These are phyloP conservation scores for Colletotrichum noveboracense DNA, from an alignment of 2,329 filamentous ascomycete genomes.

Conservation along the genomic window DNA sequence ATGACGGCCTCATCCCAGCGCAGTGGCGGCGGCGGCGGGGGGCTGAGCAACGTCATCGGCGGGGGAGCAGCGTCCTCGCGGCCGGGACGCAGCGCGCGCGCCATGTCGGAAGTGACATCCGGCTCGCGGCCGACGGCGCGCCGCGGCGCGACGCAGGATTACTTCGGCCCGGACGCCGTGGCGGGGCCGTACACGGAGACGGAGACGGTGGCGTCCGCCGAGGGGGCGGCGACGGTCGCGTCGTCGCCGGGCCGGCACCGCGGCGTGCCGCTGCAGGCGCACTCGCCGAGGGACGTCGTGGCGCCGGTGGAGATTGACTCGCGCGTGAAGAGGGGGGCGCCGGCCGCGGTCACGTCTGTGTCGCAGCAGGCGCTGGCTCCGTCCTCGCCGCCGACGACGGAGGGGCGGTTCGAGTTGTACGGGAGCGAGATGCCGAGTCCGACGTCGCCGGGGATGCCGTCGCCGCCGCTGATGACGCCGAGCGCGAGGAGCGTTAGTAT, in stretches of 20 bases:
- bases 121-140: constrained; percentile 29
- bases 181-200: constrained; percentile 52
- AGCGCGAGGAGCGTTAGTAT: neutral
- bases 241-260: constrained; percentile 34
- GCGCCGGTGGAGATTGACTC: constrained; percentile 61
- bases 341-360: neutral
- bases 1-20: neutral
- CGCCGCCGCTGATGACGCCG: constrained; percentile 6
- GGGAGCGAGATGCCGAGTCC: constrained; percentile 35
- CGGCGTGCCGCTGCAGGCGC: constrained; percentile 48
- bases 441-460: constrained; percentile 7
- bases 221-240: neutral
- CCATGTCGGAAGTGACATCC: constrained; percentile 38
- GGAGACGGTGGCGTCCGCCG: constrained; percentile 5
- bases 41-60: too few relatives aligned
- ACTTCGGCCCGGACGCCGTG: constrained; percentile 49
- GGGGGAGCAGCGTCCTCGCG: neutral
- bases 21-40: neutral
- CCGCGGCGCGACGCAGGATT: constrained; percentile 41
- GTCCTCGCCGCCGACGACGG: constrained; percentile 27
- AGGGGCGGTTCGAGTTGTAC: constrained; percentile 49
- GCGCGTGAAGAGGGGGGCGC: neutral
- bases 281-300: constrained; percentile 54
- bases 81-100: constrained; percentile 6
- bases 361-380: constrained; percentile 32